Percentiles rank a stretch among this genome's conserved stretches.
phyloP scores from a whole-genome alignment of 164 flowering plant genomes.

The Vitis riparia region DNA sequence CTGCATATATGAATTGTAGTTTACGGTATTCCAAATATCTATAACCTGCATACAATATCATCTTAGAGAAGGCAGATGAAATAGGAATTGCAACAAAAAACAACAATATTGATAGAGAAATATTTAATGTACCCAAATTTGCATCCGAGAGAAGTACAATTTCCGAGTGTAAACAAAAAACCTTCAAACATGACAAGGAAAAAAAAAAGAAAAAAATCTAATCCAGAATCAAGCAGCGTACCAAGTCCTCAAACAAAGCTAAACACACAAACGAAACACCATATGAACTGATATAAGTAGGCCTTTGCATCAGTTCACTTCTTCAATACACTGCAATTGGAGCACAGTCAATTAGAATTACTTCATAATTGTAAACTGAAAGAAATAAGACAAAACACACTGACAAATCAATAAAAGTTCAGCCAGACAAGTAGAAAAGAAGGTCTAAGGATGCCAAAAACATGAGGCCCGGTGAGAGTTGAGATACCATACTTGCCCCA shows the following conservation, averaged over 20 bases:
- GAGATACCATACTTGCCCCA: not conserved
- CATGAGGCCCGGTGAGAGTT: not conserved
- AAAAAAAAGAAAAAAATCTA: conserved; percentile 9
- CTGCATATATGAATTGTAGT: no score
- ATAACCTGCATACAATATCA: no score
- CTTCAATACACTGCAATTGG: conserved; percentile 46
- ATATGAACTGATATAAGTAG: not conserved
- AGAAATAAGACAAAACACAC: no score
- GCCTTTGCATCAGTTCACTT: conserved; percentile 22
- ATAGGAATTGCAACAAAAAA: not conserved
- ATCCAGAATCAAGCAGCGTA: conserved; percentile 6
- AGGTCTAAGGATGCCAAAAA: not conserved
- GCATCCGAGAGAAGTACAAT: conserved; percentile 1
- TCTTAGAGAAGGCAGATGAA: not conserved
- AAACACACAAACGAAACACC: conserved; percentile 10
- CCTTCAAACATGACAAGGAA: not conserved
- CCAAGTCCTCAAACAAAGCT: not conserved
- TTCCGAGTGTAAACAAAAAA: conserved; percentile 3
- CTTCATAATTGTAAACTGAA: not conserved
- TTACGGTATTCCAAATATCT: no score
- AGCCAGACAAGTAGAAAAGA: no score
- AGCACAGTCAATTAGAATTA: conserved; percentile 1
- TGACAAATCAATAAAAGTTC: no score
- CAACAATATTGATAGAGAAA: not conserved
- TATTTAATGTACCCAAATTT: not conserved